A percentile compares a stretch with the other conserved stretches of the same genome.
Conservation (phyloP, 768 basidiomycete genomes). For the Mycena capillaripes region DNA sequence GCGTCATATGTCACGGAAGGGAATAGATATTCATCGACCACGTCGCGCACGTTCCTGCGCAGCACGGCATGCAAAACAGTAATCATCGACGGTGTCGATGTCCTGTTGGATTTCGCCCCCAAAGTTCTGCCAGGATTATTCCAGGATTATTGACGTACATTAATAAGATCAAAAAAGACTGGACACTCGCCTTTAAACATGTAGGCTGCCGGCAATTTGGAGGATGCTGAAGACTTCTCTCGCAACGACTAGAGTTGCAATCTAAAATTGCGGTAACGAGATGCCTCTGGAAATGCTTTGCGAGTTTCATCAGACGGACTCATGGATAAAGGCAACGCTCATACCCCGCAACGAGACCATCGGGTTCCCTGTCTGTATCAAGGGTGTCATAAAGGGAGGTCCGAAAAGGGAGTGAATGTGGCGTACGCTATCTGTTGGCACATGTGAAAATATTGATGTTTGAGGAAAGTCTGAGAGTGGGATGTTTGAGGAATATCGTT, state of each 20-base stretch:
- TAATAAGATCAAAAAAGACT: too few species aligned
- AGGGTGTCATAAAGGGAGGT: constrained; percentile 10
- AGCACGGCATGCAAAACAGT: constrained; percentile 62
- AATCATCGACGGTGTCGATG: constrained; percentile 63
- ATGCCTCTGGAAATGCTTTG: constrained; percentile 66
- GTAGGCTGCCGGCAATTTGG: constrained; percentile 53
- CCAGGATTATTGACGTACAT: too few species aligned
- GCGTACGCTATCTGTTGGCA: constrained; percentile 65
- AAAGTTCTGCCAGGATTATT: constrained; percentile 62
- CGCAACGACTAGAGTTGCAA: constrained; percentile 62
- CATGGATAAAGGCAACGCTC: constrained; percentile 29
- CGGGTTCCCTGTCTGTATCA: constrained; percentile 62
- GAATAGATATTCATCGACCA: background rate
- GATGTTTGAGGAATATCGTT: background rate
- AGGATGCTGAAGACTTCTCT: constrained; percentile 57
- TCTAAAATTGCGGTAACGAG: constrained; percentile 66
- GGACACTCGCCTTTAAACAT: constrained; percentile 55
- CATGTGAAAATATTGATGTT: constrained; percentile 43
- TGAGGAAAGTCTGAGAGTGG: background rate
- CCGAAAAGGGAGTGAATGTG: background rate
- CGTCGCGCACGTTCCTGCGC: constrained; percentile 41
- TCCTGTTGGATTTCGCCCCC: constrained; percentile 64
- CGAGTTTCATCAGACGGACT: background rate
- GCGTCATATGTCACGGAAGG: too few species aligned
- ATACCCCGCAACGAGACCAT: constrained; percentile 64